A percentile compares a stretch with the other conserved stretches of the same genome.
phyloP scores from a whole-genome alignment of 2,329 filamentous ascomycete genomes.

The Monilinia laxa region DNA sequence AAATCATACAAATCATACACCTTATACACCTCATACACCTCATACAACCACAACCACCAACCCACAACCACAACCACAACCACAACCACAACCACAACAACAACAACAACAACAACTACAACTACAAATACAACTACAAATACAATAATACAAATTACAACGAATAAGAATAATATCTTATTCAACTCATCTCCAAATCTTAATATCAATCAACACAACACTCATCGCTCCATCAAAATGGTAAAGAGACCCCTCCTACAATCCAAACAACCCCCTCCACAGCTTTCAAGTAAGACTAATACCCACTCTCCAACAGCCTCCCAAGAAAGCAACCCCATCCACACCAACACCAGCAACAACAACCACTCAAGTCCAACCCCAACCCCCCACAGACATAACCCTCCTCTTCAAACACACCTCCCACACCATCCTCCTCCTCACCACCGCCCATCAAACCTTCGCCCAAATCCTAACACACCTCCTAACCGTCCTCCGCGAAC shows the following conservation, averaged over 20 bases:
- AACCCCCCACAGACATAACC: constrained; percentile 51
- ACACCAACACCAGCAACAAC: background rate
- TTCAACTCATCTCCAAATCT: background rate
- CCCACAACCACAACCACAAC: too few species aligned
- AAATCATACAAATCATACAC: too few species aligned
- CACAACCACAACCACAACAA: too few species aligned
- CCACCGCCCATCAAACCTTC: constrained; percentile 58
- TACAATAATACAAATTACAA: background rate
- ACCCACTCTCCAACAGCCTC: constrained; percentile 3
- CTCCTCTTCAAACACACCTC: constrained; percentile 72
- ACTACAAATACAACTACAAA: too few species aligned
- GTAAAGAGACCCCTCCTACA: background rate
- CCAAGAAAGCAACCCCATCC: background rate
- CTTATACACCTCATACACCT: too few species aligned
- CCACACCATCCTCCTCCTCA: constrained; percentile 68
- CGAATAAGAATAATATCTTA: background rate
- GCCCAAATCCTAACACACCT: constrained; percentile 57
- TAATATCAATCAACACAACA: background rate
- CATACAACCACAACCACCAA: too few species aligned
- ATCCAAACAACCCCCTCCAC: background rate
- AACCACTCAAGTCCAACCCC: too few species aligned
- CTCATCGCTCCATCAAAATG: background rate
- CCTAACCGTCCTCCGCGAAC: constrained; percentile 55
- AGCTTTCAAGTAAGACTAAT: background rate
- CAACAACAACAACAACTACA: too few species aligned